phyloP scores from a whole-genome alignment of 805 yeast species.

The Candida cerambycidarum region DNA sequence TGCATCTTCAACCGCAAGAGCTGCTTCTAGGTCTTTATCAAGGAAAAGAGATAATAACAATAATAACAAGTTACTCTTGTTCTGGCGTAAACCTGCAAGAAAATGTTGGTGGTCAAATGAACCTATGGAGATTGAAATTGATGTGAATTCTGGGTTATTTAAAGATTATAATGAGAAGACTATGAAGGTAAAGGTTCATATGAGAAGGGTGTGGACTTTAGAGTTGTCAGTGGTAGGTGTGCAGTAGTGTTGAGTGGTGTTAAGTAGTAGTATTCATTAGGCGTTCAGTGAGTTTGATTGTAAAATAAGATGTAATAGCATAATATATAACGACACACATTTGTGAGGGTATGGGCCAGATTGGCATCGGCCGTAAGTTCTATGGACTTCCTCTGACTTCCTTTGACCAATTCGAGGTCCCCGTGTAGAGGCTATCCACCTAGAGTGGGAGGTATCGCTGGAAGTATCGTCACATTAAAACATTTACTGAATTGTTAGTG shows the following conservation, averaged over 20 bases:
- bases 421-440: too few relatives aligned
- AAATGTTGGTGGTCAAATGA: constrained; percentile 97
- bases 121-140: constrained; percentile 46
- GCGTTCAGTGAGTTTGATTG: too few relatives aligned
- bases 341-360: too few relatives aligned
- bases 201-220: constrained; percentile 94
- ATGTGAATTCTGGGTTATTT: constrained; percentile 26
- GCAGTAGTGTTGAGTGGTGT: too few relatives aligned
- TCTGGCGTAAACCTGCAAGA: constrained; percentile 98
- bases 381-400: too few relatives aligned
- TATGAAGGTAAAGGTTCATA: constrained; percentile 66
- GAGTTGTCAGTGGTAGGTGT: constrained; percentile 90
- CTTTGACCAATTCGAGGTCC: too few relatives aligned
- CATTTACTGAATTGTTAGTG: too few relatives aligned
- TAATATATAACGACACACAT: too few relatives aligned
- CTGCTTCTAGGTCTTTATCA: constrained; percentile 59
- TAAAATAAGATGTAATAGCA: too few relatives aligned
- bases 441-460: too few relatives aligned
- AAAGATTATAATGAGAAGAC: constrained; percentile 15
- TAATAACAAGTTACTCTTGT: constrained; percentile 68
- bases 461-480: too few relatives aligned
- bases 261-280: not conserved
- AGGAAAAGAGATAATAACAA: constrained; percentile 41
- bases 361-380: too few relatives aligned
- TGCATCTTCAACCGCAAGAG: constrained; percentile 56